Percentiles rank a stretch among this genome's conserved stretches.
Conservation (phyloP, 2,329 filamentous ascomycete species). For the Helotiales sp. region DNA sequence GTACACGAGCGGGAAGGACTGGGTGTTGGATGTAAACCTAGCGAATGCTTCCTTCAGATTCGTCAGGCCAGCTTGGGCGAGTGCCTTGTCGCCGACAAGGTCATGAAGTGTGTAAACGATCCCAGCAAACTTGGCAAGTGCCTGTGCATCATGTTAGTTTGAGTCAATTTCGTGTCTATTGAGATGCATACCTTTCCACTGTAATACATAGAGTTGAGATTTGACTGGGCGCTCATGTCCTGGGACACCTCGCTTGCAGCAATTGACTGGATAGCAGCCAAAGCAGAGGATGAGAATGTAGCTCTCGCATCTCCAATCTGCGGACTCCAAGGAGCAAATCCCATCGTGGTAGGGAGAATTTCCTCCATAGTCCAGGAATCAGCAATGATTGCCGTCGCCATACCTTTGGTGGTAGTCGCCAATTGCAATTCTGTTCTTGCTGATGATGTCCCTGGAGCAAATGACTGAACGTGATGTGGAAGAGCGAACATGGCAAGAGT, state of each 20-base stretch:
- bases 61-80: slow-evolving; percentile 62
- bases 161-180: neutral
- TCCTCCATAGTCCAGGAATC: slow-evolving; percentile 82
- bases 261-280: slow-evolving; percentile 62
- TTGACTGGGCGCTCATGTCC: slow-evolving; percentile 73
- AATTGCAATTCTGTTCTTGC: slow-evolving; percentile 62
- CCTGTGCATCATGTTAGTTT: slow-evolving; percentile 49
- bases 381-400: slow-evolving; percentile 72
- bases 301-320: slow-evolving; percentile 49
- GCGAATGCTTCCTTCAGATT: slow-evolving; percentile 70
- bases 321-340: slow-evolving; percentile 79
- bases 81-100: slow-evolving; percentile 60
- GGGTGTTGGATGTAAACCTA: slow-evolving; percentile 68
- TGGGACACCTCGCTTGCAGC: slow-evolving; percentile 77
- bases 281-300: slow-evolving; percentile 58
- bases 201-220: slow-evolving; percentile 89
- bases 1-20: slow-evolving; percentile 69
- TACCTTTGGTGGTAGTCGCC: slow-evolving; percentile 84
- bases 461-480: slow-evolving; percentile 82
- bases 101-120: slow-evolving; percentile 70
- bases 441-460: slow-evolving; percentile 61
- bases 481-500: slow-evolving; percentile 84
- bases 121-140: slow-evolving; percentile 75
- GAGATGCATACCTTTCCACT: slow-evolving; percentile 72
- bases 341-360: slow-evolving; percentile 72